Evolutionary conservation across 1,139 yeast genomes (phyloP).

Genomic region (Hemisphaericaspora lyxosophila): DNA sequence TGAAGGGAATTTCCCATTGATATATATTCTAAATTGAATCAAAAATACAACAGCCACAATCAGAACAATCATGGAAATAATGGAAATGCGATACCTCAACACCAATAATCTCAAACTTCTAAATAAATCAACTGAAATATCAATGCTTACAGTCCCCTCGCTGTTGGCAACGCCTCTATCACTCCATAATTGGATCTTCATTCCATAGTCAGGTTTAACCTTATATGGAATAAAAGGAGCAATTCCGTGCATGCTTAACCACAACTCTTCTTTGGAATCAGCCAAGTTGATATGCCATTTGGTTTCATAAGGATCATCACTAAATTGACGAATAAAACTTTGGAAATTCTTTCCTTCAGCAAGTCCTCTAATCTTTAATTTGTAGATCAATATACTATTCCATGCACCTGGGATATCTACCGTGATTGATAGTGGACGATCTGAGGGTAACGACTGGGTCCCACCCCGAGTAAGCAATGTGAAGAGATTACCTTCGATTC

Average conservation of each 20-base stretch:
- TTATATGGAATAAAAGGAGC: conserved; percentile 74
- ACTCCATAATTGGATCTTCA: conserved; percentile 49
- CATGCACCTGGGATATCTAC: conserved; percentile 55
- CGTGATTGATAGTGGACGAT: conserved; percentile 47
- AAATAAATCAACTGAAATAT: conserved; percentile 41
- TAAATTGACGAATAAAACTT: conserved; percentile 70
- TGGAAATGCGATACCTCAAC: conserved; percentile 61
- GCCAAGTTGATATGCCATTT: conserved; percentile 67
- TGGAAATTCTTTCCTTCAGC: conserved; percentile 19
- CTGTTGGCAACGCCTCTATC: conserved; percentile 16
- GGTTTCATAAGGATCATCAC: conserved; percentile 67
- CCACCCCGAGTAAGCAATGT: conserved; percentile 27
- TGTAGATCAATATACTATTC: conserved; percentile 63
- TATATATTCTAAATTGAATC: conserved; percentile 38
- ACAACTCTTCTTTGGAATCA: conserved; percentile 20
- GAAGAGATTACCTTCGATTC: conserved; percentile 30
- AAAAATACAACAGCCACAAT: conserved; percentile 44
- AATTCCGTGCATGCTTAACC: conserved; percentile 61
- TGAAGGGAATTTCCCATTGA: conserved; percentile 46
- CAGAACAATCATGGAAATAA: conserved; percentile 54
- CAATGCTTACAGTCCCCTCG: conserved; percentile 30
- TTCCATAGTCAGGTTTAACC: conserved; percentile 19
- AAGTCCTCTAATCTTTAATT: conserved; percentile 26
- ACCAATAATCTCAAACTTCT: conserved; percentile 53
- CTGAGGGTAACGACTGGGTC: conserved; percentile 40